Percentiles rank a stretch among this genome's conserved stretches.
phyloP scores from a whole-genome alignment of 2,329 filamentous ascomycete species.

The Colletotrichum gloeosporioides region DNA sequence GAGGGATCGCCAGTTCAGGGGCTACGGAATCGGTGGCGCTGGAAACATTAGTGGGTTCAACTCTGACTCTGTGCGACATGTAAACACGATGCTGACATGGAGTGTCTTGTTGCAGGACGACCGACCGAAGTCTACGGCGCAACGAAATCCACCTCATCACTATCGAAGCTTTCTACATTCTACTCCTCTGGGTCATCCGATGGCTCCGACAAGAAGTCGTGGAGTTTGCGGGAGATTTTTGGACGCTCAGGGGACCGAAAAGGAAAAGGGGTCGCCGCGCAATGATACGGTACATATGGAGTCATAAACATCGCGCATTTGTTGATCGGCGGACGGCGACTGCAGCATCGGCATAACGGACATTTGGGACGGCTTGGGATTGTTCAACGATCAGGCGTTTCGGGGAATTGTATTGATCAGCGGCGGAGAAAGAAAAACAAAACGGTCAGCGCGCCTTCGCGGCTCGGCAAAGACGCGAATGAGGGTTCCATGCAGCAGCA shows the following conservation, averaged over 20 bases:
- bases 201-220: background rate
- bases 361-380: background rate
- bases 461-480: background rate
- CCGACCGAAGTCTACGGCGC: constrained; percentile 29
- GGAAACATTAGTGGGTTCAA: constrained; percentile 42
- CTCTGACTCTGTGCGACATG: background rate
- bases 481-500: background rate
- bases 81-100: background rate
- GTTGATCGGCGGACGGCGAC: background rate
- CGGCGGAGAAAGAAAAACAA: background rate
- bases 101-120: constrained; percentile 19
- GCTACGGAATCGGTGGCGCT: constrained; percentile 44
- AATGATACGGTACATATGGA: background rate
- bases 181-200: background rate
- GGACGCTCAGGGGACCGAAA: constrained; percentile 1
- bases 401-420: background rate
- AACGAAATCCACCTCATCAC: background rate
- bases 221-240: constrained; percentile 17
- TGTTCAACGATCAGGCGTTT: background rate
- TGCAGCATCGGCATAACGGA: background rate
- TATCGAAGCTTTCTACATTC: background rate
- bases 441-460: background rate
- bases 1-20: constrained; percentile 36
- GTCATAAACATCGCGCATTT: background rate
- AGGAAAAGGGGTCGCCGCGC: background rate